Evolutionary conservation across 2,329 filamentous ascomycete genomes (phyloP), one percentile per base, ranked within the genome.

Genomic region (Lasiodiplodia hormozganensis): DNA sequence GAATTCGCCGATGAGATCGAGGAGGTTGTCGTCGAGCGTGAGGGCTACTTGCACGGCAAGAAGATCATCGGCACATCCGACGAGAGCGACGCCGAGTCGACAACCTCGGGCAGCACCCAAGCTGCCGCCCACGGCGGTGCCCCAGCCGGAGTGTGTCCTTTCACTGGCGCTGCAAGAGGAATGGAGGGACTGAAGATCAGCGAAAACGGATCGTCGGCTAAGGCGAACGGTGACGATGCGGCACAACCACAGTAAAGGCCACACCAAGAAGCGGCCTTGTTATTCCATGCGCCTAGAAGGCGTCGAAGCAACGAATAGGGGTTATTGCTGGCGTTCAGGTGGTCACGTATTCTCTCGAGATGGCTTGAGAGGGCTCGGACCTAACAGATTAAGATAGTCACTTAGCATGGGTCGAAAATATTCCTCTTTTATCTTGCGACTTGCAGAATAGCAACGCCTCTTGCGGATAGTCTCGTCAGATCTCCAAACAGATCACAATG

Each of bases 1-100:
- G 90, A 92, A 77, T 85, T 80, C 70, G 79, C 75, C 28, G 81
- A 84, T 4, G 77, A 80, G 64, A 80, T 81, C 70, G 79, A 79
- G 25, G 73, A 82, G 23, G 75, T 78, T n/a, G 68, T 72, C 21
- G 71, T 80, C 21, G 78, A 79, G 70, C 68, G 74, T 7, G 78
- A 79, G 51, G 78, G 78, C 16, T 80, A 76, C 65, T 70, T 80
- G 18, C 74, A 79, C 65, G 77, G 78, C 18, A 78, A 75, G 72
- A 76, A 74, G 66, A 73, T 79, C 3, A 49, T 79, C 53, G 71
- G 72, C 49, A 73, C 74, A 56, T 73, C 74, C 31, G 73, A 73
- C 53, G 77, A 77, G 49, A 72, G 72, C 21, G 65, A 68, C 18
- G 53, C 16, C 18, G 66, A 64, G 25, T 53, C 60, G 16, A 64